Base-by-base conservation (phyloP, 129 eudicot genomes). In the Arctium minus region DNA sequence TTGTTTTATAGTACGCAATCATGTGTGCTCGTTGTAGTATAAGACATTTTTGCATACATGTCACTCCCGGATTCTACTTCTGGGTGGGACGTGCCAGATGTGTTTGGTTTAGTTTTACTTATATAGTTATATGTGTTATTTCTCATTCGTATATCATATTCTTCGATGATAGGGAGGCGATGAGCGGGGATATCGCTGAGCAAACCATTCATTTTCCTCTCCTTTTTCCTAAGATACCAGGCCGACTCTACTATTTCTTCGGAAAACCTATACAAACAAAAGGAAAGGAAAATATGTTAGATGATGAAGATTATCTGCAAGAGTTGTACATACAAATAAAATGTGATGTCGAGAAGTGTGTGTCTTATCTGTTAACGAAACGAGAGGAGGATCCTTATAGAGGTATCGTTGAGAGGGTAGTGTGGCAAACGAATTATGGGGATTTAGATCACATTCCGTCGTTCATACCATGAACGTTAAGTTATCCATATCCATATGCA, bases 341-440 rank as follows among this genome's bases (percentile, higher is more conserved):
- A 79, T 82, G 84, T 13, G 89, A 83, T 15, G 89, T 92, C 1
- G 87, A 89, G 69, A 18, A 40, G 18, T 68, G 65, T 46, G 75
- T 90, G 18, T 80, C 82, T 33, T 92, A 87, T 76, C 75, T 92
- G 84, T 72, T 82, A 31, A 77, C 78, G 77, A 92, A 89, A 73
- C 77, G 93, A 11, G 85, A 85, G n/a, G 84, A 88, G 10, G 93
- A 92, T 86, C 97, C 94, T 0, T 90, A 88, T 6, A 86, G 94
- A 73, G 74, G 83, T 17, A 1, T 89, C 2, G 13, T 85, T 2
- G 65, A 81, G 4, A 85, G 97, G 74, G 12, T 84, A 40, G 3
- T 82, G 18, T 89, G 86, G 70, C 85, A 82, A 8, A 77, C 81
- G 5, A 29, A 74, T 80, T 62, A 70, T 48, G 73, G 81, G 17